Evolutionary conservation across 148 eudicot genomes (phyloP).

Genomic region (Polygonum aviculare): DNA sequence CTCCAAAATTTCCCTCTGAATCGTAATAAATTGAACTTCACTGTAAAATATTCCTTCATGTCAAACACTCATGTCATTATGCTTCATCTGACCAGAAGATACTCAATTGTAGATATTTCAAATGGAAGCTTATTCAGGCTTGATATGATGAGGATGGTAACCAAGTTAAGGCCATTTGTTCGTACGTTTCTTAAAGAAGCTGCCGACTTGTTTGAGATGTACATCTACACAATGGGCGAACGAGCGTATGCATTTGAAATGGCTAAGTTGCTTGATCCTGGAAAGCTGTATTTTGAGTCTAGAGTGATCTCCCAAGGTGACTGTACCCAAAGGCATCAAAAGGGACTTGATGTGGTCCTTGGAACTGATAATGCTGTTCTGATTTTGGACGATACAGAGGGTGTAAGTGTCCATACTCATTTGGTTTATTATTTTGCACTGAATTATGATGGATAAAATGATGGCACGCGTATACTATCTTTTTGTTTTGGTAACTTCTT

Average conservation of each 20-base stretch:
- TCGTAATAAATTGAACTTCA: background rate
- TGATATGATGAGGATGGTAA: conserved; percentile 72
- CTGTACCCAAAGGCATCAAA: conserved; percentile 67
- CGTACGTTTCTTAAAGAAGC: conserved; percentile 77
- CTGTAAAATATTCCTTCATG: background rate
- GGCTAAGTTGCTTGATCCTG: conserved; percentile 77
- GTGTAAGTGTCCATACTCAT: conserved; percentile 28
- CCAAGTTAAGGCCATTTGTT: conserved; percentile 90
- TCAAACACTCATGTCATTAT: background rate
- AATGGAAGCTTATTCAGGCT: conserved; percentile 62
- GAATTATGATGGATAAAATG: background rate
- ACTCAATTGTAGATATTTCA: conserved; percentile 37
- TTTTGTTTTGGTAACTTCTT: background rate
- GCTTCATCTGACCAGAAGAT: background rate
- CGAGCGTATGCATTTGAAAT: conserved; percentile 70
- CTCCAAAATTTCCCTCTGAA: background rate
- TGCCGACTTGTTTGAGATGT: conserved; percentile 75
- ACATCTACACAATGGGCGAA: conserved; percentile 96
- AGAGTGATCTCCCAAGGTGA: conserved; percentile 80
- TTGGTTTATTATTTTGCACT: background rate
- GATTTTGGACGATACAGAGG: conserved; percentile 91
- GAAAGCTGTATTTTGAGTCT: conserved; percentile 38
- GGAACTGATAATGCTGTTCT: conserved; percentile 82
- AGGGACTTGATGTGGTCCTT: conserved; percentile 85
- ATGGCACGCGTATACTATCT: background rate